Conservation (phyloP, 2,329 filamentous ascomycete species). For the Botrytis cinerea region DNA sequence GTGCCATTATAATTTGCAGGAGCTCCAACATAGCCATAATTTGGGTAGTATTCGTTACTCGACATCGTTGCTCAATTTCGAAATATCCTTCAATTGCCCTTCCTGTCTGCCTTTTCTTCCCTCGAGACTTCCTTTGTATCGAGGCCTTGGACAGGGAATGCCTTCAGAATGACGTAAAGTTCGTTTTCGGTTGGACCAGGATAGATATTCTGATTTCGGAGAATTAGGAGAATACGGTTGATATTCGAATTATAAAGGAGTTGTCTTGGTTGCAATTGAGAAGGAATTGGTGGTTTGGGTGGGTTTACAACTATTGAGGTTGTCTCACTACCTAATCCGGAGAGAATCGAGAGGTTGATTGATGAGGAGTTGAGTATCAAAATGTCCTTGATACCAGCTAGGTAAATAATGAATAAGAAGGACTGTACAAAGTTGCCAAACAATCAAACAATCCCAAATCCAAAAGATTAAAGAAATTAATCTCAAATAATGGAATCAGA, state of each 20-base stretch:
- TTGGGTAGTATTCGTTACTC: constrained; percentile 32
- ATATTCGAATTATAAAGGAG: background rate
- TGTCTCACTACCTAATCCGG: constrained; percentile 13
- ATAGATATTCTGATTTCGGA: background rate
- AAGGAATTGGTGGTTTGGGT: constrained; percentile 5
- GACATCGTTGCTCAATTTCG: background rate
- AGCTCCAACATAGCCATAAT: constrained; percentile 58
- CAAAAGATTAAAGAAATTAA: background rate
- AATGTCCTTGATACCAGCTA: background rate
- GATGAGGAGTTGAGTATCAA: background rate
- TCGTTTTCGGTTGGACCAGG: background rate
- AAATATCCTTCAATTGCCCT: constrained; percentile 12
- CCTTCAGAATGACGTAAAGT: background rate
- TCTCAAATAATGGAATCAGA: background rate
- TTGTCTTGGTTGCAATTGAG: background rate
- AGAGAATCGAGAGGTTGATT: background rate
- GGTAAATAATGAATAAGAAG: background rate
- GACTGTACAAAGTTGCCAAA: background rate
- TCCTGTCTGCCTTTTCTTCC: background rate
- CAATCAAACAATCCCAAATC: constrained; percentile 3
- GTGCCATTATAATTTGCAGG: constrained; percentile 65
- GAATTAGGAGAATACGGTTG: background rate
- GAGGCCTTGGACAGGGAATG: background rate
- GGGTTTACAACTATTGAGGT: background rate
- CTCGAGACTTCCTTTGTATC: background rate